phyloP scores from a whole-genome alignment of 2,329 filamentous ascomycete species.

The Colletotrichum truncatum region DNA sequence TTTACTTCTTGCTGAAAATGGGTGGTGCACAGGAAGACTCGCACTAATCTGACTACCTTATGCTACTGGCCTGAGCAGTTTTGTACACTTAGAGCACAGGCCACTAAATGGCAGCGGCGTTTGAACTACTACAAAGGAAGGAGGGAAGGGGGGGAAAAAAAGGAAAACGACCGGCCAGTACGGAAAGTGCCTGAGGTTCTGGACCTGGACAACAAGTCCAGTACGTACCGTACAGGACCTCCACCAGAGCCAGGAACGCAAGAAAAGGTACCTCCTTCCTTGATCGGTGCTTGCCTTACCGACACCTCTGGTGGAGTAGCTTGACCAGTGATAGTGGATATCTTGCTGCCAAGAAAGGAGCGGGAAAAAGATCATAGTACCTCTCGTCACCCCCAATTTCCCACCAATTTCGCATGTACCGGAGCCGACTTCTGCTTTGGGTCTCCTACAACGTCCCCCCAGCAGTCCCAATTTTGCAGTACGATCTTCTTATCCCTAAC shows the following conservation, averaged over 20 bases:
- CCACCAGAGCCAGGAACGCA: background rate
- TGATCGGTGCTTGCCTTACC: constrained; percentile 12
- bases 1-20: background rate
- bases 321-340: constrained; percentile 9
- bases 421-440: constrained; percentile 30
- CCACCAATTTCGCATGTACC: constrained; percentile 33
- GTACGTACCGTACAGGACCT: background rate
- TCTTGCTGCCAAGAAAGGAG: constrained; percentile 3
- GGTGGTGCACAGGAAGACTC: background rate
- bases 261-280: background rate
- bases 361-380: constrained; percentile 13
- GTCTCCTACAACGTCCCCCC: constrained; percentile 18
- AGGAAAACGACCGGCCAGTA: too few species aligned
- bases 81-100: constrained; percentile 14
- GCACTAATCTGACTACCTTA: background rate
- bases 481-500: constrained; percentile 4
- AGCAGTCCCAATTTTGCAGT: constrained; percentile 6
- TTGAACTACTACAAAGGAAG: constrained; percentile 9
- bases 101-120: constrained; percentile 16
- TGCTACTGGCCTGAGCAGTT: constrained; percentile 1
- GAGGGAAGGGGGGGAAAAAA: background rate
- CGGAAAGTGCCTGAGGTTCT: constrained; percentile 21
- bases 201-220: background rate
- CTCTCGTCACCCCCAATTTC: constrained; percentile 29
- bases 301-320: constrained; percentile 4